These are phyloP conservation scores for Aspergillus felis DNA, from an alignment of 2,329 filamentous ascomycete genomes.

Conservation along the genomic window DNA sequence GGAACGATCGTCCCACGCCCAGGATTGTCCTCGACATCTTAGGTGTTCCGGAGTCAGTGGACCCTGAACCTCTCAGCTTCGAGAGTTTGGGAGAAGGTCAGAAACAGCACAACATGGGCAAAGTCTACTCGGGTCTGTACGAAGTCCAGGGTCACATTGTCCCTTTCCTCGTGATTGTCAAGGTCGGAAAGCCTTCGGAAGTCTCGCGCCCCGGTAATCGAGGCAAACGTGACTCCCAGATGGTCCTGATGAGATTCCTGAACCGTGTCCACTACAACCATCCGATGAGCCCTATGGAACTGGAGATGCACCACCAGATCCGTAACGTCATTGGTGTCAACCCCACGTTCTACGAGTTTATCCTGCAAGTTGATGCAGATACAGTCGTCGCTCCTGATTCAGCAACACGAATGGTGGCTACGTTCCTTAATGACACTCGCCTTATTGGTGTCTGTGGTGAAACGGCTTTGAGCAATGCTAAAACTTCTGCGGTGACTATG, in stretches of 20 bases:
- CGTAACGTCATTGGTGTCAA: conserved; percentile 98
- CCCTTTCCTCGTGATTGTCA: conserved; percentile 93
- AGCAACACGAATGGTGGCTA: conserved; percentile 83
- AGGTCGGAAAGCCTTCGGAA: conserved; percentile 83
- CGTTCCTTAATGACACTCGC: conserved; percentile 86
- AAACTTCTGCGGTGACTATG: conserved; percentile 93
- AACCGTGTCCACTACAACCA: conserved; percentile 98
- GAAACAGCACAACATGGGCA: conserved; percentile 99
- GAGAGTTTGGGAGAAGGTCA: conserved; percentile 92
- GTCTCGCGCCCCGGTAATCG: conserved; percentile 80
- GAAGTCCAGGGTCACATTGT: conserved; percentile 98
- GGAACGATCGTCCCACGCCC: conserved; percentile 92
- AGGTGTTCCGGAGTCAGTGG: conserved; percentile 86
- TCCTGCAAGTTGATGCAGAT: conserved; percentile 95
- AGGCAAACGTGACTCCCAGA: conserved; percentile 98
- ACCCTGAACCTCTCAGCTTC: conserved; percentile 94
- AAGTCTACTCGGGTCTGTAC: conserved; percentile 95
- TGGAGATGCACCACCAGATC: conserved; percentile 98
- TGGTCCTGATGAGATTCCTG: conserved; percentile 97
- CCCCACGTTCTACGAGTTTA: conserved; percentile 95
- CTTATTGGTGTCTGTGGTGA: conserved; percentile 95
- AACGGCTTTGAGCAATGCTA: conserved; percentile 87
- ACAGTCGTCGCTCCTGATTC: conserved; percentile 89
- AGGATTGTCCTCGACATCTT: conserved; percentile 96
- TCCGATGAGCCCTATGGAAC: conserved; percentile 90